Percentiles rank a stretch among this genome's conserved stretches.
Conservation (phyloP, 371 early-diverging fungal species). For the Phascolomyces articulosus region DNA sequence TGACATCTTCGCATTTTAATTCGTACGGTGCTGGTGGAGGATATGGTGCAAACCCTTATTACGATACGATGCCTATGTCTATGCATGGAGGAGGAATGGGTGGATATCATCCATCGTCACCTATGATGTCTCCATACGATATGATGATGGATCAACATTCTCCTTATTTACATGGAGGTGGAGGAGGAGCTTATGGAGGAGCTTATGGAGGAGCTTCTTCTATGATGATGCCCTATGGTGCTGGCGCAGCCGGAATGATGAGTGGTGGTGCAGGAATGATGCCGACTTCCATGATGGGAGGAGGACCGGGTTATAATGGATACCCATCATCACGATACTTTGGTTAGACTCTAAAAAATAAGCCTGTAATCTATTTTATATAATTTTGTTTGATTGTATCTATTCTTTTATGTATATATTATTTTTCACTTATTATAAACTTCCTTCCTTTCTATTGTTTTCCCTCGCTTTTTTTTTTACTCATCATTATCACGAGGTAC, state of each 20-base stretch:
- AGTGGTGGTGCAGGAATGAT: not conserved
- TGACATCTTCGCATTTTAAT: not conserved
- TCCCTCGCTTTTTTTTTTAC: not conserved
- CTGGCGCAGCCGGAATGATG: not conserved
- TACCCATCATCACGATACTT: not conserved
- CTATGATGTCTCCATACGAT: conserved; percentile 1
- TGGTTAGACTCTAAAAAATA: not conserved
- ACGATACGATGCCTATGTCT: not conserved
- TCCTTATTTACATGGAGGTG: not conserved
- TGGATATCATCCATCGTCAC: not conserved
- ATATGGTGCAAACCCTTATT: not conserved
- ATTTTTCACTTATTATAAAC: not conserved
- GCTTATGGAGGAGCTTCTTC: not conserved
- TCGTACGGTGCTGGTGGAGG: not conserved
- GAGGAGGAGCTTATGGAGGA: not conserved
- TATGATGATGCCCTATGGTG: not conserved
- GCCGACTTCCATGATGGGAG: conserved; percentile 1
- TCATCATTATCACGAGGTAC: too few relatives aligned
- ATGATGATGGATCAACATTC: conserved; percentile 2
- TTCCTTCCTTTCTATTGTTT: not conserved
- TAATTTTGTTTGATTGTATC: too few relatives aligned
- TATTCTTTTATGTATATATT: not conserved
- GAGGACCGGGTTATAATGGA: not conserved
- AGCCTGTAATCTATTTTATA: not conserved
- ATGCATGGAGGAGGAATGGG: not conserved